phyloP scores from a whole-genome alignment of 2,329 filamentous ascomycete genomes.

The Xenoacremonium recifei region DNA sequence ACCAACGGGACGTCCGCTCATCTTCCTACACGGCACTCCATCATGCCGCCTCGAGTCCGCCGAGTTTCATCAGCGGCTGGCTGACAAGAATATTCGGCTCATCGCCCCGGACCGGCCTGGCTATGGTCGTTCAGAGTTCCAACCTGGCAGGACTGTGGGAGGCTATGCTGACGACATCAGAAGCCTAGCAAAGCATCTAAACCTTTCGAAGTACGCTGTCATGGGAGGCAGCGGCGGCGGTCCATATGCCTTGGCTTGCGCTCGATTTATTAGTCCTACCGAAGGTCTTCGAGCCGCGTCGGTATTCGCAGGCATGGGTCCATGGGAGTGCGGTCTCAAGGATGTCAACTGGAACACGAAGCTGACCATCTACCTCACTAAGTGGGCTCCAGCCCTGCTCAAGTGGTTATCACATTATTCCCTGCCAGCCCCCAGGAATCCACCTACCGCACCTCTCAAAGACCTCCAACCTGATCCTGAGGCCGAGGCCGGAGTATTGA shows the following conservation, averaged over 20 bases:
- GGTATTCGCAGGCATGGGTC: slow-evolving; percentile 5
- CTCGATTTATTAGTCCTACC: slow-evolving; percentile 3
- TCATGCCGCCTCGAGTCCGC: slow-evolving; percentile 10
- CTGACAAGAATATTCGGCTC: slow-evolving; percentile 1
- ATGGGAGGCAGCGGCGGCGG: slow-evolving; percentile 12
- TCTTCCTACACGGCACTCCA: slow-evolving; percentile 10
- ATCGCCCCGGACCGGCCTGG: slow-evolving; percentile 11
- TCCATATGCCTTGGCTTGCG: slow-evolving; percentile 10
- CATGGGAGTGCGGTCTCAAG: slow-evolving; percentile 4
- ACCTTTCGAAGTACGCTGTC: slow-evolving; percentile 4
- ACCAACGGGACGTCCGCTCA: slow-evolving; percentile 1
- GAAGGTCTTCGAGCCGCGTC: slow-evolving; percentile 7
- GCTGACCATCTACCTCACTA: slow-evolving; percentile 4
- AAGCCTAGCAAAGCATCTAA: slow-evolving; percentile 6
- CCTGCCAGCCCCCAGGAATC: slow-evolving; percentile 1
- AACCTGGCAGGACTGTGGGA: slow-evolving; percentile 5
- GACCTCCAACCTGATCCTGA: background rate
- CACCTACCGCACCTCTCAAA: slow-evolving; percentile 2
- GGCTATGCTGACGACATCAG: slow-evolving; percentile 6
- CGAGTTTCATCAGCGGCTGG: slow-evolving; percentile 5
- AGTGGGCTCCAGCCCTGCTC: slow-evolving; percentile 7
- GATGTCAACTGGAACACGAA: slow-evolving; percentile 7
- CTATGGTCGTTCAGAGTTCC: slow-evolving; percentile 7
- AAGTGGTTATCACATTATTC: slow-evolving; percentile 2
- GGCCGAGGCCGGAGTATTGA: background rate